These are phyloP conservation scores for Lachancea waltii DNA, from an alignment of 805 yeast genomes.

Conservation along the genomic window DNA sequence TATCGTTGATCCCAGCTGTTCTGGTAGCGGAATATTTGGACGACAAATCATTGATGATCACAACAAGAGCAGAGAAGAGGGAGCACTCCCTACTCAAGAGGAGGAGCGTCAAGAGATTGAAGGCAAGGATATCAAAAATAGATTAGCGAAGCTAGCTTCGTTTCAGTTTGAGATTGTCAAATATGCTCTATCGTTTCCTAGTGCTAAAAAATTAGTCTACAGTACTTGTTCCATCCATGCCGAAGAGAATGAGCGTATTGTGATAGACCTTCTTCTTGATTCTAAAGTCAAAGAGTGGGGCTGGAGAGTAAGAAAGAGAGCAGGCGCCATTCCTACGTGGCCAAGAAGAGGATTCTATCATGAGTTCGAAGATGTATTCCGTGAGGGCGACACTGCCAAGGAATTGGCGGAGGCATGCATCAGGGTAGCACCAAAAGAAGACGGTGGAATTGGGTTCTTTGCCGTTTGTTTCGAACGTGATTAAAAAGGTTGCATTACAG, in stretches of 20 bases:
- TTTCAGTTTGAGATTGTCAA: constrained; percentile 85
- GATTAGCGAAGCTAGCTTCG: constrained; percentile 62
- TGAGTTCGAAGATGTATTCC: constrained; percentile 53
- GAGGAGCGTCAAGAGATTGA: constrained; percentile 21
- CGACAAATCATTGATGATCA: constrained; percentile 52
- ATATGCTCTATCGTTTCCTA: constrained; percentile 81
- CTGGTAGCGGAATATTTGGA: constrained; percentile 98
- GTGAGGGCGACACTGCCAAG: constrained; percentile 38
- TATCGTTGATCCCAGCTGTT: constrained; percentile 93
- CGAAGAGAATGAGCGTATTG: constrained; percentile 91
- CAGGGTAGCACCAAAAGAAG: constrained; percentile 75
- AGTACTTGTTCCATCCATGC: constrained; percentile 95
- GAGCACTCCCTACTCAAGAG: constrained; percentile 10
- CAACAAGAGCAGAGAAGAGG: constrained; percentile 26
- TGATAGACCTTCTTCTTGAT: constrained; percentile 66
- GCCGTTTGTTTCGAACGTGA: constrained; percentile 75
- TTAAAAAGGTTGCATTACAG: constrained; percentile 1
- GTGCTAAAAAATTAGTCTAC: constrained; percentile 72
- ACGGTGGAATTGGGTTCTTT: constrained; percentile 98
- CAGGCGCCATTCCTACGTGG: constrained; percentile 77
- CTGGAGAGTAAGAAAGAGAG: constrained; percentile 62
- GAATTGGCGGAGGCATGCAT: constrained; percentile 79
- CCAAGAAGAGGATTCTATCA: constrained; percentile 70
- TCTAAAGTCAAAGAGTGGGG: constrained; percentile 56
- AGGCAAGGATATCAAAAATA: constrained; percentile 39